Percentiles rank a stretch among this genome's conserved stretches.
phyloP scores from a whole-genome alignment of 441 rosid genomes.

The Erysimum pusillum region DNA sequence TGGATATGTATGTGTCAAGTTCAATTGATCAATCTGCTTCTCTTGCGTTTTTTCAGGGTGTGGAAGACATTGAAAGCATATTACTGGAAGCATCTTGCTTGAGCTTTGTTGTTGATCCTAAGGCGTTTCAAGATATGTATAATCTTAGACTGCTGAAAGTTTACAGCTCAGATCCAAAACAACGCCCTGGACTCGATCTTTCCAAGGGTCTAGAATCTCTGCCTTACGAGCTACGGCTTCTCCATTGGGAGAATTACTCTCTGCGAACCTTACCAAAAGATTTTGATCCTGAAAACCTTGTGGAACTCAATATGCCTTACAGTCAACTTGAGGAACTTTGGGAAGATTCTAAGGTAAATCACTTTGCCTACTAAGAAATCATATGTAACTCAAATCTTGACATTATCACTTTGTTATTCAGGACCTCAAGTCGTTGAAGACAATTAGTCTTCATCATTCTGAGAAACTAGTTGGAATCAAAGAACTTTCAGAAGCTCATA shows the following conservation, averaged over 20 bases:
- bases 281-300: slow-evolving; percentile 20
- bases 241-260: slow-evolving; percentile 38
- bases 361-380: not conserved
- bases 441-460: slow-evolving; percentile 20
- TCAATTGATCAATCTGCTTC: not conserved
- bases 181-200: slow-evolving; percentile 2
- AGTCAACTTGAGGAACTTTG: slow-evolving; percentile 37
- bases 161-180: not conserved
- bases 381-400: not conserved
- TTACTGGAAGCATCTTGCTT: slow-evolving; percentile 23
- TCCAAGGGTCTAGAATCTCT: not conserved
- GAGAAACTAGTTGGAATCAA: slow-evolving; percentile 3
- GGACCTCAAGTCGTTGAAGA: slow-evolving; percentile 25
- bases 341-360: slow-evolving; percentile 35
- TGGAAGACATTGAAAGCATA: slow-evolving; percentile 36
- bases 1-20: not conserved
- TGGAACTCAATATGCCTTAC: slow-evolving; percentile 34
- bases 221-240: slow-evolving; percentile 39
- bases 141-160: slow-evolving; percentile 40
- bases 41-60: slow-evolving; percentile 28
- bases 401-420: not conserved
- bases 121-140: slow-evolving; percentile 24
- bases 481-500: slow-evolving; percentile 10
- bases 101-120: slow-evolving; percentile 3
- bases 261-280: slow-evolving; percentile 31